Base-by-base conservation (phyloP, 2,329 filamentous ascomycete species). In the Monilinia laxa region DNA sequence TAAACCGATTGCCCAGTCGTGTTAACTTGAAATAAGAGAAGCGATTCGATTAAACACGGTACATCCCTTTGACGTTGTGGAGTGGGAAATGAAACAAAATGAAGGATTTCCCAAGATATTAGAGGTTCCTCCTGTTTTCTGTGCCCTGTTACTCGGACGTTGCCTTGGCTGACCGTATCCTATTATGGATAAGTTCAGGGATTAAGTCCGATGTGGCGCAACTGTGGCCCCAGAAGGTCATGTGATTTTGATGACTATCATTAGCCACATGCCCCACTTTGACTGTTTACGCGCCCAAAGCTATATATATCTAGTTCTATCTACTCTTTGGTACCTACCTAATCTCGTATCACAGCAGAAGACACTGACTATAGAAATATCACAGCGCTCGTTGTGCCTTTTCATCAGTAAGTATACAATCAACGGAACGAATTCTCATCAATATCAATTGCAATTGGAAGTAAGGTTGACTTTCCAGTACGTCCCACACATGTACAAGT, bases 101-200 rank as follows among this genome's bases (percentile, higher is more conserved):
- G 45, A 60, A 25, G 28, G 16, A 60, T 38, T 51, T 16, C n/a
- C 6, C 31, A 38, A 51, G 11, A 35, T 47, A 35, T 60, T 40
- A 51, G 20, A 59, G 3, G 6, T 59, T 59, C 25, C 42, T 59
- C 40, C 25, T 20, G n/a, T 47, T 35, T 47, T 49, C 57, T 49
- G 25, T 59, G 7, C 25, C 25, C 45, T 60, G 57, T 60, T 60
- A 38, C 57, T 60, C 42, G 25, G 57, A 60, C 7, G 28, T 51
- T 49, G 45, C 28, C 28, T 60, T 51, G 14, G 58, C 58, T 60
- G 58, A 60, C 58, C 58, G 58, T 60, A 47, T 60, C 45, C 58
- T 9, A 60, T 51, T 60, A 20, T 12, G 58, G 58, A 47, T 38
- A 38, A 23, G 5, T 25, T 25, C 45, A 60, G 28, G 57, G 57